Conservation (phyloP, 805 yeast genomes). For the Starmerella sp. region DNA sequence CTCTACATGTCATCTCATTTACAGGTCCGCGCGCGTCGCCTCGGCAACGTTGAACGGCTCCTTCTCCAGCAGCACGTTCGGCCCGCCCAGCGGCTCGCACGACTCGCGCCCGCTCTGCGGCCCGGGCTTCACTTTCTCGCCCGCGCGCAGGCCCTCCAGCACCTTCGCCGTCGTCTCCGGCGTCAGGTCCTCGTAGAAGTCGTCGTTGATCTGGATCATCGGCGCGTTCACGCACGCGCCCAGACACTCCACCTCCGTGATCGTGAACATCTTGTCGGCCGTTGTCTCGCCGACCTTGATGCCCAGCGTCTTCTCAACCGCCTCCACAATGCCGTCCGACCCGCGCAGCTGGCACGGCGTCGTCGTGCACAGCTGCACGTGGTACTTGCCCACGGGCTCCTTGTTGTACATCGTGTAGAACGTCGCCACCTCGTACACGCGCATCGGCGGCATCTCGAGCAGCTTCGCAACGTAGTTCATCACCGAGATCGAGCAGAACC, state of each 20-base stretch:
- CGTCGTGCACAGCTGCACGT: conserved; percentile 77
- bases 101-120: conserved; percentile 55
- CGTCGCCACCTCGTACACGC: conserved; percentile 86
- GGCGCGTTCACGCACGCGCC: conserved; percentile 92
- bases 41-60: conserved; percentile 61
- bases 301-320: conserved; percentile 48
- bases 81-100: conserved; percentile 70
- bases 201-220: conserved; percentile 76
- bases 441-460: conserved; percentile 85
- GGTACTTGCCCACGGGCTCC: conserved; percentile 74
- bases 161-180: conserved; percentile 50
- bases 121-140: conserved; percentile 53
- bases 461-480: conserved; percentile 82
- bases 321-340: conserved; percentile 65
- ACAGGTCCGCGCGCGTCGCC: conserved; percentile 49
- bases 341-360: conserved; percentile 83
- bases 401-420: conserved; percentile 87
- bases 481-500: conserved; percentile 74
- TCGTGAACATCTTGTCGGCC: conserved; percentile 59
- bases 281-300: conserved; percentile 72
- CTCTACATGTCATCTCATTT: not conserved
- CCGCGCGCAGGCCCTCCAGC: conserved; percentile 52
- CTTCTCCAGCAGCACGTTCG: conserved; percentile 45
- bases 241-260: conserved; percentile 80
- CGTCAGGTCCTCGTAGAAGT: conserved; percentile 71